Base-by-base conservation (phyloP, 148 eudicot species). In the Cornus suecica region DNA sequence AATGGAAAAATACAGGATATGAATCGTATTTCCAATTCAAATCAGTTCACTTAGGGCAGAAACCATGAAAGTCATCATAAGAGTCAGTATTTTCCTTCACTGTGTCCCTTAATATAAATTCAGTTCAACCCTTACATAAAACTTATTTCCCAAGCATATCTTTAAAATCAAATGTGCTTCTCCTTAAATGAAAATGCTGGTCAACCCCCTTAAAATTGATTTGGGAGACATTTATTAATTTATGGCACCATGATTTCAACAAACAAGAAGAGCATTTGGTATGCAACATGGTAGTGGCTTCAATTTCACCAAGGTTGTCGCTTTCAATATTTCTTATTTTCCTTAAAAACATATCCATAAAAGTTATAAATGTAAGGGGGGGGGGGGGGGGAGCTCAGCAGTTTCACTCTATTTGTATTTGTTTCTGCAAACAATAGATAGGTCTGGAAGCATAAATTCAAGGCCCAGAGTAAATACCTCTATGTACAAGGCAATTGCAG, bases 401-500 rank as follows among this genome's bases (percentile, higher is more conserved):
- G 62, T 56, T 56, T 22, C 4, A n/a, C 62, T 56, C 16, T 56
- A 56, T n/a, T 5, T 13, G 64, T 23, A 24, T 63, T 34, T 63
- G 63, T 31, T 32, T 63, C 26, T 68, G 1, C 54, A 69, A 28
- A 56, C 13, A 25, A 0, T 0, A 74, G 2, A 41, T 3, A 74
- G 58, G 41, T 26, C 27, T 37, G 62, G 45, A 64, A 48, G 13
- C 3, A 14, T 51, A 71, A 63, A 2, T 7, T 71, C 22, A 58
- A 63, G 63, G 74, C 27, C 2, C 10, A 64, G 29, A 80, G 23
- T 28, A 42, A 54, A 41, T 89, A 94, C 99, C 99, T 90, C 91
- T 75, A 94, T 90, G 80, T 87, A 89, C 72, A 70, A 75, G 72
- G 87, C 86, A 83, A 94, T 90, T 34, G 94, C 86, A 84, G 80